Evolutionary conservation across 345 rosid species (phyloP), one percentile per base, ranked within the genome.

Genomic region (Ailanthus altissimus): DNA sequence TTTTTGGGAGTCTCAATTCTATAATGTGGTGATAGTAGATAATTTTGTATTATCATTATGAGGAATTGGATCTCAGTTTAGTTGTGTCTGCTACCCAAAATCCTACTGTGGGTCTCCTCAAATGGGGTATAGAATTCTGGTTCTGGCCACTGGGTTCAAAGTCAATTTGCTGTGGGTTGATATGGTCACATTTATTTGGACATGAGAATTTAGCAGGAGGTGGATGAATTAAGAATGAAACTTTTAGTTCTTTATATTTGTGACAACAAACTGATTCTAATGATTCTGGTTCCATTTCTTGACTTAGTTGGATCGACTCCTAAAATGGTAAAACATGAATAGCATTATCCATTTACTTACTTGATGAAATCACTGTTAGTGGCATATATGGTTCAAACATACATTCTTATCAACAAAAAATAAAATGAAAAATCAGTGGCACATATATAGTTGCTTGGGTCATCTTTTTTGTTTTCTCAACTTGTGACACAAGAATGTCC

Each of bases 21-120:
- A 5, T 45, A 26, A 26, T 53, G 23, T 12, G 42, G 10, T 47
- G 69, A 11, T 32, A 10, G 32, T 61, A n/a, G 46, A 46, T 61
- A 12, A 61, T 16, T 62, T 50, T 58, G 28, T 59, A 40, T 54
- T 28, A 16, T 21, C 43, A 23, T 60, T 45, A 40, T 20, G 64
- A 76, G 61, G 45, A 71, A 45, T 60, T 61, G 75, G 47, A 74
- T 28, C 20, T 49, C 25, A 18, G 8, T 74, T 26, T 61, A 36
- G 76, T 23, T 54, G 13, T 56, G 20, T 43, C 42, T 42, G 36
- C 38, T 36, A 1, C 18, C 11, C 50, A 57, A 56, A n/a, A 13
- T 40, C 12, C 10, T 40, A 4, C 20, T 68, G 23, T 32, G 26
- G 5, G 25, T 49, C 49, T 69, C 42, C 50, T 14, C 59, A 69